Conservation (phyloP, 2,329 filamentous ascomycete genomes). For the Penicillium sp. region DNA sequence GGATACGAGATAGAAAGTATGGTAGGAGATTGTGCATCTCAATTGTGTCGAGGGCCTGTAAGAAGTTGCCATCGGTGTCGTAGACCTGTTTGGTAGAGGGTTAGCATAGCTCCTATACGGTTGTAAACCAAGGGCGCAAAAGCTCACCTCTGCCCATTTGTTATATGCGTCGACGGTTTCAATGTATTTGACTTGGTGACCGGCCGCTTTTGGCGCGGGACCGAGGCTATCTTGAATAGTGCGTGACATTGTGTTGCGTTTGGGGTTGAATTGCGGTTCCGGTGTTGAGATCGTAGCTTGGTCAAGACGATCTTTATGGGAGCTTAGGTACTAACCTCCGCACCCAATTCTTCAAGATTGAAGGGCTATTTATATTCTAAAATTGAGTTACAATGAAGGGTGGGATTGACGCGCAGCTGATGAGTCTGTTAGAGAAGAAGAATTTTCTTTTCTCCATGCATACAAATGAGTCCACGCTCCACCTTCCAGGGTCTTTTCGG, state of each 20-base stretch:
- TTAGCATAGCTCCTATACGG: background rate
- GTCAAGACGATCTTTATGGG: no score
- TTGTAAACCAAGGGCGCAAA: background rate
- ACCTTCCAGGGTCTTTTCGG: background rate
- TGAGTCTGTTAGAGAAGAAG: background rate
- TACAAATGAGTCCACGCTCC: background rate
- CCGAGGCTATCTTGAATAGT: slow-evolving; percentile 29
- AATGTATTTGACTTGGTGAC: slow-evolving; percentile 29
- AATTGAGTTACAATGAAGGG: background rate
- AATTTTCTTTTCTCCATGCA: background rate
- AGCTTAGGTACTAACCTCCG: background rate
- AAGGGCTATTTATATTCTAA: background rate
- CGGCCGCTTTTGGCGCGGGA: background rate
- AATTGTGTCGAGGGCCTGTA: slow-evolving; percentile 66
- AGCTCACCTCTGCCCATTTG: slow-evolving; percentile 42
- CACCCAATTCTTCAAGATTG: background rate
- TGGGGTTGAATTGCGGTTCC: background rate
- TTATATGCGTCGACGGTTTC: slow-evolving; percentile 45
- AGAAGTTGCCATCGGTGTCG: slow-evolving; percentile 69
- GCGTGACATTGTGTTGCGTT: slow-evolving; percentile 18
- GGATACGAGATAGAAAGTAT: slow-evolving; percentile 46
- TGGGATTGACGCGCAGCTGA: background rate
- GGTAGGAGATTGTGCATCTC: slow-evolving; percentile 60
- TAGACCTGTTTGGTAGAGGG: slow-evolving; percentile 52
- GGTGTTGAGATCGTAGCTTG: background rate